Evolutionary conservation across 1,284 basidiomycete genomes (phyloP).

Genomic region (Lentinula novae-zelandiae): DNA sequence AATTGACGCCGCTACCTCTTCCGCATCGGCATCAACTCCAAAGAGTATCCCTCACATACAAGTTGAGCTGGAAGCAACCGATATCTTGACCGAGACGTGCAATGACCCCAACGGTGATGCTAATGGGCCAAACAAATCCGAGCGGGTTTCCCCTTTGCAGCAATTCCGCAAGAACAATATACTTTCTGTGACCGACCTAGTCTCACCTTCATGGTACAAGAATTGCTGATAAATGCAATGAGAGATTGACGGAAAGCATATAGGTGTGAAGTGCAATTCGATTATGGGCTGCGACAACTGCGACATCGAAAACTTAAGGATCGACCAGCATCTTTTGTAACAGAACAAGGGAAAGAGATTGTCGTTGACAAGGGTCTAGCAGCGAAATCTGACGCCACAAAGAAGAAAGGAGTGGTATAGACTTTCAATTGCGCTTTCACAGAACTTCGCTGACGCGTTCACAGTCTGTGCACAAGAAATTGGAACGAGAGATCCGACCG

Average conservation of each 20-base stretch:
- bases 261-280: constrained; percentile 79
- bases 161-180: constrained; percentile 34
- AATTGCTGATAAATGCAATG: not conserved
- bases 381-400: constrained; percentile 52
- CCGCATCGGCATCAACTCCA: constrained; percentile 19
- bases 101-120: not conserved
- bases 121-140: not conserved
- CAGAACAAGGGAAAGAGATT: constrained; percentile 66
- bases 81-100: not conserved
- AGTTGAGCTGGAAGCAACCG: not conserved
- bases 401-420: constrained; percentile 60
- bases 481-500: constrained; percentile 74
- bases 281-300: constrained; percentile 64
- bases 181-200: constrained; percentile 52
- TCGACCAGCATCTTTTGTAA: constrained; percentile 60
- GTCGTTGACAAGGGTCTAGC: constrained; percentile 56
- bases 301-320: constrained; percentile 48
- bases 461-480: constrained; percentile 72
- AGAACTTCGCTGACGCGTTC: constrained; percentile 7
- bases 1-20: constrained; percentile 37
- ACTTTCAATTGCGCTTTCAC: not conserved
- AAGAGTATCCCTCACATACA: constrained; percentile 8
- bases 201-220: constrained; percentile 49
- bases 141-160: constrained; percentile 24
- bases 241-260: not conserved